Evolutionary conservation across 2,329 filamentous ascomycete genomes (phyloP).

Genomic region (Cladosporium colombiae): DNA sequence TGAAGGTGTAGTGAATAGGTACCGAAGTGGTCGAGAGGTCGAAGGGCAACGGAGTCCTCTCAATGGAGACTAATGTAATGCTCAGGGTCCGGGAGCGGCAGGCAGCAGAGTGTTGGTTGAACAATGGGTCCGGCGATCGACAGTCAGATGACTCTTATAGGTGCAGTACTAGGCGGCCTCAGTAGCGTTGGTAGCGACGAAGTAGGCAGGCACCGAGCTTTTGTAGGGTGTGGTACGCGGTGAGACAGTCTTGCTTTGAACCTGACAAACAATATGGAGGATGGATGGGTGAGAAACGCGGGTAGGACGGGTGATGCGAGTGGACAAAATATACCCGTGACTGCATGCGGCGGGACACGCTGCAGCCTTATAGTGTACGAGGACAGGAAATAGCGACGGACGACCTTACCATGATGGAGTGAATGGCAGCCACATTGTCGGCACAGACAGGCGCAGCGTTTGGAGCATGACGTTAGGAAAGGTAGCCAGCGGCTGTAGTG

Average conservation of each 20-base stretch:
- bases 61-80: constrained; percentile 9
- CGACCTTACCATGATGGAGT: constrained; percentile 1
- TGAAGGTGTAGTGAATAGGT: background rate
- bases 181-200: background rate
- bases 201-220: background rate
- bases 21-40: constrained; percentile 1
- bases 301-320: background rate
- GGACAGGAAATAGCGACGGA: constrained; percentile 2
- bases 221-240: background rate
- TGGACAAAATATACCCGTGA: background rate
- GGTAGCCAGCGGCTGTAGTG: background rate
- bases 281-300: background rate
- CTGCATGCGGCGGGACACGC: constrained; percentile 1
- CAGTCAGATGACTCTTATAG: constrained; percentile 19
- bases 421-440: constrained; percentile 4
- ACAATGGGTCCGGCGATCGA: constrained; percentile 18
- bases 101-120: constrained; percentile 20
- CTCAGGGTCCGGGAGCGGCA: constrained; percentile 9
- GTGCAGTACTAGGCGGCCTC: constrained; percentile 13
- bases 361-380: constrained; percentile 15
- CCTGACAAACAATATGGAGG: constrained; percentile 5
- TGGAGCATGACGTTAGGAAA: constrained; percentile 10
- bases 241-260: background rate
- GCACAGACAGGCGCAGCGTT: constrained; percentile 14
- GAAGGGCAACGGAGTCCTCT: background rate